Conservation (phyloP, 805 yeast species). For the Suhomyces vadensis region DNA sequence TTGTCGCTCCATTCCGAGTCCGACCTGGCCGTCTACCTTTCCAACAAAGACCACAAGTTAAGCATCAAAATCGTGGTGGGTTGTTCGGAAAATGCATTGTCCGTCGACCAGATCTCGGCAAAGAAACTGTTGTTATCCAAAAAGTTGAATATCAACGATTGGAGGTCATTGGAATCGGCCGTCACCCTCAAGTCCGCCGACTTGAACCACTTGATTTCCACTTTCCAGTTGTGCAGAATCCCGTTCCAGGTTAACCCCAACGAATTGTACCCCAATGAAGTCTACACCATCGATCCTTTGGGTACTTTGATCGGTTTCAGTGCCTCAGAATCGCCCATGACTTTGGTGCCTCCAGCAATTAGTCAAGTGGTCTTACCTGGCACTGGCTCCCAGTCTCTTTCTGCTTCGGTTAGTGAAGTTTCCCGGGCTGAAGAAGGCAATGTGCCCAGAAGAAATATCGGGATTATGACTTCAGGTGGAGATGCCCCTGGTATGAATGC, state of each 20-base stretch:
- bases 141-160: slow-evolving; percentile 38
- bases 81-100: slow-evolving; percentile 14
- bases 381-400: slow-evolving; percentile 19
- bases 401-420: slow-evolving; percentile 19
- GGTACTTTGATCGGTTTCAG: slow-evolving; percentile 84
- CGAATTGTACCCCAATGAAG: slow-evolving; percentile 70
- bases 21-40: slow-evolving; percentile 19
- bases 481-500: slow-evolving; percentile 99
- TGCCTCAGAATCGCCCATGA: slow-evolving; percentile 55
- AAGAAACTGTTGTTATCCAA: slow-evolving; percentile 15
- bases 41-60: slow-evolving; percentile 23
- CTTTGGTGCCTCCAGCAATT: slow-evolving; percentile 46
- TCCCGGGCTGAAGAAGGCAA: slow-evolving; percentile 15
- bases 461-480: slow-evolving; percentile 98
- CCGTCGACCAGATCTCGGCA: slow-evolving; percentile 20
- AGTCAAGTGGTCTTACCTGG: slow-evolving; percentile 23
- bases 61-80: slow-evolving; percentile 21
- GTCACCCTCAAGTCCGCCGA: slow-evolving; percentile 49
- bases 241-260: slow-evolving; percentile 67
- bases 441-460: slow-evolving; percentile 58
- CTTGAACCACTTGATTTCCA: slow-evolving; percentile 37
- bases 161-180: slow-evolving; percentile 49
- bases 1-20: slow-evolving; percentile 25
- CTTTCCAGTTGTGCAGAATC: slow-evolving; percentile 29
- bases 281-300: slow-evolving; percentile 79